These are phyloP conservation scores for Geosmithia morbida DNA, from an alignment of 2,329 filamentous ascomycete species.

Conservation along the genomic window DNA sequence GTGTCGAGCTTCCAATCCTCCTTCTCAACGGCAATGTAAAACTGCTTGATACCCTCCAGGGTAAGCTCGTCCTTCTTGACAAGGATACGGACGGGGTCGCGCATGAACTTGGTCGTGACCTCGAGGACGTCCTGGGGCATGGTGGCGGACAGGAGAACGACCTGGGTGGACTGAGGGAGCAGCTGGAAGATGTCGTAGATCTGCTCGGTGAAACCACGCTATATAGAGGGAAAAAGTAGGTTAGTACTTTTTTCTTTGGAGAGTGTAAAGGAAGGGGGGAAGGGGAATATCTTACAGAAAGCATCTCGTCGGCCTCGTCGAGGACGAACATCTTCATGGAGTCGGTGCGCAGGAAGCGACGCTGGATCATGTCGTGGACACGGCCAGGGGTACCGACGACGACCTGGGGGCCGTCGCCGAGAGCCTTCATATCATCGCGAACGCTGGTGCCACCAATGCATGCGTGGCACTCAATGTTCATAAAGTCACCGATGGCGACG, in stretches of 20 bases:
- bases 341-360: constrained; percentile 91
- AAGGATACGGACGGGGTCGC: constrained; percentile 94
- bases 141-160: constrained; percentile 93
- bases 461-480: constrained; percentile 97
- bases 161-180: constrained; percentile 93
- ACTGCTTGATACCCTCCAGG: constrained; percentile 99
- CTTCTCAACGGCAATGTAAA: constrained; percentile 99
- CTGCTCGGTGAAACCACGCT: constrained; percentile 98
- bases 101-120: constrained; percentile 99
- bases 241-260: not conserved
- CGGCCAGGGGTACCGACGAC: constrained; percentile 96
- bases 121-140: constrained; percentile 99
- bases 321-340: constrained; percentile 99
- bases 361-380: constrained; percentile 99
- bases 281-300: constrained; percentile 48
- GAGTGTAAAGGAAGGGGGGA: not conserved
- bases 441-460: constrained; percentile 98
- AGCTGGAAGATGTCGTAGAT: constrained; percentile 99
- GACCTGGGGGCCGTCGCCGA: constrained; percentile 90
- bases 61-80: constrained; percentile 99
- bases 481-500: constrained; percentile 97
- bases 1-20: constrained; percentile 99
- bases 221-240: constrained; percentile 4
- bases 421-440: constrained; percentile 96
- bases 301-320: constrained; percentile 98